These are phyloP conservation scores for Coccomyxa sp. DNA, from an alignment of 139 green algal genomes.

Conservation along the genomic window DNA sequence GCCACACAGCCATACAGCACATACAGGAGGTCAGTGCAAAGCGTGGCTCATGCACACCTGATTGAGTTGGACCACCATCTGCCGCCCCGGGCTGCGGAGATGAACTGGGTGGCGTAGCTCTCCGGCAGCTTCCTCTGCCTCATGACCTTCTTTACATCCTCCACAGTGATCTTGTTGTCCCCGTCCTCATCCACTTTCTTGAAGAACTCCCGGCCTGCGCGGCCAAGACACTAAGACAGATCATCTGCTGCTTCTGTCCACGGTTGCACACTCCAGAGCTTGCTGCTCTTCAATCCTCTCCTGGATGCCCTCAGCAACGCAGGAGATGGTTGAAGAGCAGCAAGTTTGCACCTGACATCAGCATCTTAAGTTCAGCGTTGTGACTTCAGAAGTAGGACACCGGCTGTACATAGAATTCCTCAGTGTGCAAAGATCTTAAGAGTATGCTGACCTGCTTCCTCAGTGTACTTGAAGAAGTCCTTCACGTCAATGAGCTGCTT, in stretches of 20 bases:
- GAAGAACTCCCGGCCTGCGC: conserved; percentile 51
- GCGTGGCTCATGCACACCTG: not conserved
- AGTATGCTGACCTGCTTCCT: conserved; percentile 30
- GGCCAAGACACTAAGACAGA: too few species aligned
- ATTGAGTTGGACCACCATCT: conserved; percentile 35
- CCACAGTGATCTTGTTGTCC: conserved; percentile 46
- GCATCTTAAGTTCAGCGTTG: not conserved
- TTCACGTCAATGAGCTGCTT: conserved; percentile 37
- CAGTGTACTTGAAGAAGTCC: conserved; percentile 54
- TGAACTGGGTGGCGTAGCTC: conserved; percentile 46
- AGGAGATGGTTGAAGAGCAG: not conserved
- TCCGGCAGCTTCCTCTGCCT: conserved; percentile 43
- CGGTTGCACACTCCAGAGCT: too few species aligned
- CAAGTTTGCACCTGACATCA: not conserved
- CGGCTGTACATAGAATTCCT: too few species aligned
- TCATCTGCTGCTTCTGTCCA: too few species aligned
- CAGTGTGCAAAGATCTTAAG: too few species aligned
- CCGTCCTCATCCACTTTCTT: conserved; percentile 49
- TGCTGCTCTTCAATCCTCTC: too few species aligned
- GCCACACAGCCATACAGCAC: too few species aligned
- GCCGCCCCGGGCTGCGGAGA: conserved; percentile 29
- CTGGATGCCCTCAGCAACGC: too few species aligned
- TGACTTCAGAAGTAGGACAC: not conserved
- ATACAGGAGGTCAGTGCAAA: not conserved
- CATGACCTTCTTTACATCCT: conserved; percentile 55